Percentiles rank a stretch among this genome's conserved stretches.
phyloP scores from a whole-genome alignment of 202 grass and related monocot species.

The Schoenoplectus tabernaemontani region DNA sequence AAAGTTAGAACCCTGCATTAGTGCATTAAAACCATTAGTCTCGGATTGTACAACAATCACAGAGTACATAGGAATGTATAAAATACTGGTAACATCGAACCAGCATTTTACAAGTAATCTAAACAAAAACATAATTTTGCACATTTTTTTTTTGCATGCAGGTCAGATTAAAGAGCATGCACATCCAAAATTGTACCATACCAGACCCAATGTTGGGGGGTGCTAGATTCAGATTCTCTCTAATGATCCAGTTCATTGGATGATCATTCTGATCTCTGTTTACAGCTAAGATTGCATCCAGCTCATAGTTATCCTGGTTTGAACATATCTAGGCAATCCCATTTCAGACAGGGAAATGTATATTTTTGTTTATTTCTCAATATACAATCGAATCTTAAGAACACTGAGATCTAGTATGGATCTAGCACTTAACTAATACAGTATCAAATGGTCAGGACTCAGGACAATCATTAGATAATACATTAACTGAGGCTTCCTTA shows the following conservation, averaged over 20 bases:
- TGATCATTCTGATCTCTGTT: not conserved
- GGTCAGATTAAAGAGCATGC: no score
- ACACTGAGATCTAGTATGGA: not conserved
- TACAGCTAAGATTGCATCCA: not conserved
- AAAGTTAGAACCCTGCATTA: constrained; percentile 55
- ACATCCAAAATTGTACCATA: not conserved
- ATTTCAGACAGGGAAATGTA: not conserved
- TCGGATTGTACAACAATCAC: not conserved
- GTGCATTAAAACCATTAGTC: not conserved
- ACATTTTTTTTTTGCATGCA: not conserved
- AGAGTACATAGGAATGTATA: not conserved
- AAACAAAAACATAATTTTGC: constrained; percentile 56
- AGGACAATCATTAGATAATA: not conserved
- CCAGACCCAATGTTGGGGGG: not conserved
- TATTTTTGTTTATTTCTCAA: not conserved
- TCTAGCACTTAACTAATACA: not conserved
- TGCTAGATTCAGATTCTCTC: not conserved
- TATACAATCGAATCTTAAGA: not conserved
- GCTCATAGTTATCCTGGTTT: not conserved
- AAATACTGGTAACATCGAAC: constrained; percentile 1
- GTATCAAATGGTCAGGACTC: not conserved
- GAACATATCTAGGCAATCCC: not conserved
- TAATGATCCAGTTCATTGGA: not conserved
- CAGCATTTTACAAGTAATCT: constrained; percentile 54
- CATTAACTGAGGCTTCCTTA: not conserved